A percentile compares a stretch with the other conserved stretches of the same genome.
Conservation (phyloP, 1,284 basidiomycete species). For the Moniliella sp. region DNA sequence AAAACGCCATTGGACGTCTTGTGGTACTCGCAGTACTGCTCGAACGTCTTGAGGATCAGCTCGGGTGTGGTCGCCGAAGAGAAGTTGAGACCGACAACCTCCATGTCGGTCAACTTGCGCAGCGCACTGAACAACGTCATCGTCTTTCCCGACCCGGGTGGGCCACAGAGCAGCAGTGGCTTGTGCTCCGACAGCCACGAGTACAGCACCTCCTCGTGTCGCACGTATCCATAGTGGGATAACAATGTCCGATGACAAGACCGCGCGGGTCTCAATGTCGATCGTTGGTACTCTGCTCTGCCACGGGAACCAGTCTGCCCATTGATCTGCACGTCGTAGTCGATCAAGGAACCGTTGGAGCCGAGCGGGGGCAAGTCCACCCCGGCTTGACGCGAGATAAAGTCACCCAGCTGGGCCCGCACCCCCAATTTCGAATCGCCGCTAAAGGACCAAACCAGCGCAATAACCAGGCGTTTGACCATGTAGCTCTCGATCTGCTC, state of each 20-base stretch:
- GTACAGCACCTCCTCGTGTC: slow-evolving; percentile 93
- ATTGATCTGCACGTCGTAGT: slow-evolving; percentile 71
- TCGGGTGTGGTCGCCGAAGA: slow-evolving; percentile 96
- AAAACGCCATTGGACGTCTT: slow-evolving; percentile 93
- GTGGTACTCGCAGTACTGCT: slow-evolving; percentile 96
- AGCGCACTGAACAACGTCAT: slow-evolving; percentile 99
- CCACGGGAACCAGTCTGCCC: slow-evolving; percentile 45
- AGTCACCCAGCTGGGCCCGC: slow-evolving; percentile 72
- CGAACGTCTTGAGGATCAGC: slow-evolving; percentile 92
- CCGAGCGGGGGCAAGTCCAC: slow-evolving; percentile 57
- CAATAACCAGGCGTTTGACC: slow-evolving; percentile 68
- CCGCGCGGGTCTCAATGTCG: slow-evolving; percentile 1
- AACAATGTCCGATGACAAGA: slow-evolving; percentile 46
- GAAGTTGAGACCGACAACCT: slow-evolving; percentile 95
- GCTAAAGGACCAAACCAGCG: slow-evolving; percentile 89
- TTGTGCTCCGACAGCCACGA: slow-evolving; percentile 98
- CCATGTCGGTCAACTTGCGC: slow-evolving; percentile 90
- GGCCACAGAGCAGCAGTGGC: slow-evolving; percentile 90
- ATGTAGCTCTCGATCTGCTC: slow-evolving; percentile 78
- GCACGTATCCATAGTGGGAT: slow-evolving; percentile 91
- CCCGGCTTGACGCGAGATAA: slow-evolving; percentile 60
- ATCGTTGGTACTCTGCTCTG: slow-evolving; percentile 56
- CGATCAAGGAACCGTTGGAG: slow-evolving; percentile 65
- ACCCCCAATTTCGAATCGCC: slow-evolving; percentile 79
- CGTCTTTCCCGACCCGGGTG: slow-evolving; percentile 95